Conservation (phyloP, 179 eudicot genomes). For the Monotropa hypopitys region DNA sequence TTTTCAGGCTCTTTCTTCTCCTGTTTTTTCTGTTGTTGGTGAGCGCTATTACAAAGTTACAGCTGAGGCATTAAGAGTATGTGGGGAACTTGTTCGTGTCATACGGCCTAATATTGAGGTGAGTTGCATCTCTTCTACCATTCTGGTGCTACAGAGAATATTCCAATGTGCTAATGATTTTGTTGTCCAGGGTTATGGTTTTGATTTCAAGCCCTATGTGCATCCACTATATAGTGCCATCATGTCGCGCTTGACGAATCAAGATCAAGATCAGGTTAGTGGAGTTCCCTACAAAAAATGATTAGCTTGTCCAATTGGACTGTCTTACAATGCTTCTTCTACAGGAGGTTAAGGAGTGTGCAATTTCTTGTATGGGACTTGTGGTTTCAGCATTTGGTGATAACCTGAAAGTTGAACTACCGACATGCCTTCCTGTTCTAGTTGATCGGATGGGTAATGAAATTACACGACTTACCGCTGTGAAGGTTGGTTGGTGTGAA, state of each 20-base stretch:
- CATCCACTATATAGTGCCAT: slow-evolving; percentile 80
- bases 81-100: slow-evolving; percentile 94
- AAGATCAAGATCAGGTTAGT: slow-evolving; percentile 93
- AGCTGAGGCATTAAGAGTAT: slow-evolving; percentile 90
- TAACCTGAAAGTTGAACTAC: slow-evolving; percentile 59
- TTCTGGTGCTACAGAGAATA: not conserved
- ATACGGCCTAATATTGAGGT: slow-evolving; percentile 84
- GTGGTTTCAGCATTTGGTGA: slow-evolving; percentile 91
- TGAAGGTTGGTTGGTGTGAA: slow-evolving; percentile 64
- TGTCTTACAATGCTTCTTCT: slow-evolving; percentile 9
- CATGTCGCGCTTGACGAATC: slow-evolving; percentile 84
- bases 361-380: slow-evolving; percentile 95
- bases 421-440: slow-evolving; percentile 88
- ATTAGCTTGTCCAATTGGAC: not conserved
- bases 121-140: not conserved
- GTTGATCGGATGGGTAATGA: slow-evolving; percentile 99
- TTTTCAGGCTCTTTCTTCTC: slow-evolving; percentile 68
- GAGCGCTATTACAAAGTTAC: slow-evolving; percentile 98
- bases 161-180: slow-evolving; percentile 5
- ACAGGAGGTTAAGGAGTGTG: slow-evolving; percentile 98
- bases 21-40: slow-evolving; percentile 85
- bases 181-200: slow-evolving; percentile 40
- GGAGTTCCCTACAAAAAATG: not conserved
- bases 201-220: slow-evolving; percentile 79
- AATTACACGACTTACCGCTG: slow-evolving; percentile 94